Evolutionary conservation across 78 protist genomes (phyloP), one percentile per base, ranked within the genome.

Genomic region (Mastigamoeba balamuthi): DNA sequence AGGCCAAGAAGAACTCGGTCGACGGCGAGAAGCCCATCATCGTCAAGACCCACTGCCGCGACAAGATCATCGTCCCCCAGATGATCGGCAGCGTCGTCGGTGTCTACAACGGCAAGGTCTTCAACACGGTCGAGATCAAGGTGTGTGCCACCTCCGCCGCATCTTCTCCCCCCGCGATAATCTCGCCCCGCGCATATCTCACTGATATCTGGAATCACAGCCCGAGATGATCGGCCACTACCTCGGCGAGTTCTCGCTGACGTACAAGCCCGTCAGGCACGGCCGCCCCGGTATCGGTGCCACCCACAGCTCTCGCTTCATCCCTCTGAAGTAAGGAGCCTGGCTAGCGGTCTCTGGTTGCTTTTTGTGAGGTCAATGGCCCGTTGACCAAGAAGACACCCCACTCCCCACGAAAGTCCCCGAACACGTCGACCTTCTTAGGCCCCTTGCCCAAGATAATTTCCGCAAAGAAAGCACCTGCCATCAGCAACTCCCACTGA

Each of bases 231-330:
- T 95, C 38, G 99, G 99, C 68, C 93, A 90, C 86, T 96, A 95
- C 94, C 86, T 96, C 9, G 99, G 95, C 71, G 99, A 98, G 93
- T 98, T 97, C 95, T 90, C 99, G 25, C 75, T 97, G 77, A 76
- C 99, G 23, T 98, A 98, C 99, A 93, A 90, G 89, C 96, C 98
- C 28, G 98, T 97, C 40, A 64, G 35, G 37, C 99, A 97, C 93
- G 99, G 99, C 37, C 88, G 98, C 67, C 98, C 99, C 70, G 99
- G 99, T 94, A 90, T 95, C 48, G 99, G 99, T 66, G 95, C 99
- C 66, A 95, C 99, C 66, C 76, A 86, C 87, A 80, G 95, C 8
- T 91, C 97, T 25, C 80, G 93, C 40, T 97, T 97, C 91, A 84
- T 97, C 33, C 98, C 99, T 6, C 95, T 97, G 66, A 93, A 94